Evolutionary conservation across 148 eudicot species (phyloP).

Genomic region (Heliosperma pusillum): DNA sequence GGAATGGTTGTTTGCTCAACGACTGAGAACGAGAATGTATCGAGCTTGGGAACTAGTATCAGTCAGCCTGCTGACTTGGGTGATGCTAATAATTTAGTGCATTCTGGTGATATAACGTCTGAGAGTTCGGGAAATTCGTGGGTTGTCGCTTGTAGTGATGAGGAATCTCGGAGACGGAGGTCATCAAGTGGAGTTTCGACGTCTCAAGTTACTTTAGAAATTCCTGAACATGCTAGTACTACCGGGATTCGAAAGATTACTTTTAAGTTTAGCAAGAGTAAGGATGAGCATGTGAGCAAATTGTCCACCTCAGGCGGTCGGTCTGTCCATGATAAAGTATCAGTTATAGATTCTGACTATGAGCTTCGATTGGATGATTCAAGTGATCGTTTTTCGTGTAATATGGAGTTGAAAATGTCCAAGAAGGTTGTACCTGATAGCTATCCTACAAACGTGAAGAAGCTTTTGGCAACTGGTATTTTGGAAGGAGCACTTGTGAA

Average conservation of each 20-base stretch:
- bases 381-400: constrained; percentile 23
- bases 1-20: constrained; percentile 48
- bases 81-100: constrained; percentile 35
- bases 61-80: constrained; percentile 37
- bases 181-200: constrained; percentile 35
- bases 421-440: constrained; percentile 57
- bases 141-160: constrained; percentile 43
- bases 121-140: constrained; percentile 53
- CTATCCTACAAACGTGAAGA: constrained; percentile 77
- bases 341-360: constrained; percentile 25
- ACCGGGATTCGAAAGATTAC: constrained; percentile 86
- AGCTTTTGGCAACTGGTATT: constrained; percentile 73
- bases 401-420: constrained; percentile 66
- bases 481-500: constrained; percentile 91
- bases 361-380: constrained; percentile 28
- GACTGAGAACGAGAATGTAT: constrained; percentile 30
- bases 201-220: constrained; percentile 60
- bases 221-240: constrained; percentile 62
- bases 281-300: constrained; percentile 43
- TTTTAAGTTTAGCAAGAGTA: constrained; percentile 77
- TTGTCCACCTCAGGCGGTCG: constrained; percentile 23
- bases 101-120: constrained; percentile 57
- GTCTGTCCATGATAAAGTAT: constrained; percentile 28
- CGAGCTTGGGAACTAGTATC: constrained; percentile 44
- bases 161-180: constrained; percentile 30